A percentile compares a stretch with the other conserved stretches of the same genome.
Evolutionary conservation across 441 rosid species (phyloP).

Genomic region (Eruca vesicaria): DNA sequence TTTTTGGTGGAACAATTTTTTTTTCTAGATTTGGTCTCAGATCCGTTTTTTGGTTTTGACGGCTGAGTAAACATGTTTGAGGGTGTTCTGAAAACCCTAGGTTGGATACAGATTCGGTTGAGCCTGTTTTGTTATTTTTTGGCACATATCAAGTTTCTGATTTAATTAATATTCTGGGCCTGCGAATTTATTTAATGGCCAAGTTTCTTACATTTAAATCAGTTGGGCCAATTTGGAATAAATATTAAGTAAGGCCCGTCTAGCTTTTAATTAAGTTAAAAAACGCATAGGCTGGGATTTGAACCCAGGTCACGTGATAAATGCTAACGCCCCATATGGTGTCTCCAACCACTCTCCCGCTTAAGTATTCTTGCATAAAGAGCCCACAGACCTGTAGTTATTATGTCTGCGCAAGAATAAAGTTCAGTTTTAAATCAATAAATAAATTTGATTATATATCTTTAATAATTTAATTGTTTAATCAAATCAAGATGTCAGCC

Average conservation of each 20-base stretch:
- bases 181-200: neutral
- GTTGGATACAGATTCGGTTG: neutral
- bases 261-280: neutral
- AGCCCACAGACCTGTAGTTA: neutral
- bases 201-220: neutral
- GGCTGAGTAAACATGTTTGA: neutral
- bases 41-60: neutral
- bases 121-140: neutral
- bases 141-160: neutral
- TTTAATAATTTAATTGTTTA: neutral
- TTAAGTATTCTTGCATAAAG: neutral
- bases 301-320: neutral
- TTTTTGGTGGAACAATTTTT: neutral
- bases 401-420: neutral
- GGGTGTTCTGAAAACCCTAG: neutral
- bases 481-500: neutral
- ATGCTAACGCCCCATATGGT: neutral
- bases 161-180: neutral
- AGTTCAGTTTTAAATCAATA: neutral
- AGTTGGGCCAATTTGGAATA: neutral
- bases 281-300: neutral
- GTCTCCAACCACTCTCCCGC: neutral
- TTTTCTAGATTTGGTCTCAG: neutral
- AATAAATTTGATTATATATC: neutral
- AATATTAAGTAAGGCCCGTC: neutral